Conservation (phyloP, 2,329 filamentous ascomycete species). For the Colletotrichum australisinense region DNA sequence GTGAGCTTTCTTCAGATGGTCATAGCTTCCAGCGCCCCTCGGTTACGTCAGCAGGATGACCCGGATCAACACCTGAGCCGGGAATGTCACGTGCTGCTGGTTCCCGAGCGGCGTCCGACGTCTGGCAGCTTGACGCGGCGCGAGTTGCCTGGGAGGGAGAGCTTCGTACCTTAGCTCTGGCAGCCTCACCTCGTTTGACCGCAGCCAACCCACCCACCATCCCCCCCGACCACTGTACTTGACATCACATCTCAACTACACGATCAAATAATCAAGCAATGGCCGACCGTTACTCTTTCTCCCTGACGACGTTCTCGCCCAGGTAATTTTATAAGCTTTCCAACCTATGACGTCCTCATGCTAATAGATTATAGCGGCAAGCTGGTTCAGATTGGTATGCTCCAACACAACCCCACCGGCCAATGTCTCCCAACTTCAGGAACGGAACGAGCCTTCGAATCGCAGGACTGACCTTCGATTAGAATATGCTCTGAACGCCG, state of each 20-base stretch:
- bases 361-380: conserved; percentile 77
- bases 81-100: conserved; percentile 11
- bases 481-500: conserved; percentile 99
- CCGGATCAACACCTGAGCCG: conserved; percentile 18
- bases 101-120: conserved; percentile 1
- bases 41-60: conserved; percentile 8
- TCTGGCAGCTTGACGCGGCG: conserved; percentile 38
- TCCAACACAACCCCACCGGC: conserved; percentile 5
- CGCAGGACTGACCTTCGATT: conserved; percentile 36
- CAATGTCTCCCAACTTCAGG: neutral
- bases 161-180: conserved; percentile 32
- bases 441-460: neutral
- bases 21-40: conserved; percentile 14
- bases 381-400: conserved; percentile 92
- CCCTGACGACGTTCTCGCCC: conserved; percentile 98
- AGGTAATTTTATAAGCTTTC: conserved; percentile 72
- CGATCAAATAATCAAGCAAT: conserved; percentile 62
- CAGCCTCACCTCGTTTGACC: conserved; percentile 37
- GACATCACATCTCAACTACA: conserved; percentile 5
- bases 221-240: conserved; percentile 12
- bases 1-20: conserved; percentile 19
- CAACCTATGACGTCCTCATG: conserved; percentile 31
- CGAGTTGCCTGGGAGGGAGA: conserved; percentile 38
- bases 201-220: conserved; percentile 27
- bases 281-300: conserved; percentile 99